A percentile compares a stretch with the other conserved stretches of the same genome.
These are phyloP conservation scores for Aulographum hederae DNA, from an alignment of 2,329 filamentous ascomycete species.

Conservation along the genomic window DNA sequence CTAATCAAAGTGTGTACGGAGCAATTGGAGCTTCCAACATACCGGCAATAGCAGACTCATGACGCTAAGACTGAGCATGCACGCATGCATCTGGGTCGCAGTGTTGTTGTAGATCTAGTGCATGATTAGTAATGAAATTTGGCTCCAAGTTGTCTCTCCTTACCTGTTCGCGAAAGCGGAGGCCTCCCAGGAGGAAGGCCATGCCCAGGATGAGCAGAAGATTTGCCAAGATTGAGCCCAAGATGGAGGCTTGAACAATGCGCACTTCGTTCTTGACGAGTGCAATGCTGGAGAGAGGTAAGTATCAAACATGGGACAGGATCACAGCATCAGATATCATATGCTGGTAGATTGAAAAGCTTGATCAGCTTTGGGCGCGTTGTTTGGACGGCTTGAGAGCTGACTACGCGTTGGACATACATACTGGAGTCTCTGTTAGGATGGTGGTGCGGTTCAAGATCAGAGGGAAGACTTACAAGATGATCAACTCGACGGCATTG, in stretches of 20 bases:
- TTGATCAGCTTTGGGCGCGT: constrained; percentile 4
- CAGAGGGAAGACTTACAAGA: constrained; percentile 16
- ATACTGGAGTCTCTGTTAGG: constrained; percentile 17
- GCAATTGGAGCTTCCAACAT: too few species aligned
- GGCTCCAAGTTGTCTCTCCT: too few species aligned
- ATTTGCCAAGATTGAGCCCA: constrained; percentile 82
- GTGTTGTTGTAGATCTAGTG: constrained; percentile 84
- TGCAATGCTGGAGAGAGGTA: constrained; percentile 42
- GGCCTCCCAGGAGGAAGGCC: constrained; percentile 72
- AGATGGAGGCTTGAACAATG: constrained; percentile 76
- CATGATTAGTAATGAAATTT: constrained; percentile 9
- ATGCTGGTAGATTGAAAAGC: constrained; percentile 2
- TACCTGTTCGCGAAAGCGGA: constrained; percentile 74
- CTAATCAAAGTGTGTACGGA: too few species aligned
- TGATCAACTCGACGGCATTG: constrained; percentile 33
- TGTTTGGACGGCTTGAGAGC: constrained; percentile 3
- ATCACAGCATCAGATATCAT: constrained; percentile 4
- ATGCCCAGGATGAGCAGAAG: constrained; percentile 79
- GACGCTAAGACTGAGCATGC: constrained; percentile 74
- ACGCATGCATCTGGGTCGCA: constrained; percentile 91
- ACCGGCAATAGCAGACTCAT: constrained; percentile 74
- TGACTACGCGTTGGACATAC: constrained; percentile 11
- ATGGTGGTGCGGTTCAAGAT: constrained; percentile 5
- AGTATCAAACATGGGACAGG: too few species aligned
- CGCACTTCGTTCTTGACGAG: constrained; percentile 67